These are phyloP conservation scores for Scheffersomyces coipomensis DNA, from an alignment of 805 yeast genomes.

Conservation along the genomic window DNA sequence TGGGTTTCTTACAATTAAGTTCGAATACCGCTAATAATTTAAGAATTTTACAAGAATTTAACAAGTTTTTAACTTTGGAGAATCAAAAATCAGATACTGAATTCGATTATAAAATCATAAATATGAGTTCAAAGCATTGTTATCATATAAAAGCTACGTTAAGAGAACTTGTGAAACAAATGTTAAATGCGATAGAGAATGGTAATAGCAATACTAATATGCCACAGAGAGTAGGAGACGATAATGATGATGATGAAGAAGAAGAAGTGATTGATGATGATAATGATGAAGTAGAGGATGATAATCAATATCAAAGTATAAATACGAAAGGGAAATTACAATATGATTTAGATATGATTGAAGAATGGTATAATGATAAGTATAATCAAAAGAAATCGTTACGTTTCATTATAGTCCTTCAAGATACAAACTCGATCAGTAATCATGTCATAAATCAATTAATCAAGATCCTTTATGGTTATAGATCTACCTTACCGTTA, in stretches of 20 bases:
- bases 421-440: constrained; percentile 35
- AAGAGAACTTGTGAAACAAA: constrained; percentile 33
- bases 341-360: constrained; percentile 36
- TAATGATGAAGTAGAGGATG: constrained; percentile 12
- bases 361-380: constrained; percentile 24
- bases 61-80: constrained; percentile 11
- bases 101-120: constrained; percentile 19
- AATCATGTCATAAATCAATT: constrained; percentile 35
- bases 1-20: constrained; percentile 35
- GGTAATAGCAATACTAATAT: constrained; percentile 10
- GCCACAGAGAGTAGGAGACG: too few species aligned
- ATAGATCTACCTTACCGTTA: constrained; percentile 24
- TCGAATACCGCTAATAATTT: constrained; percentile 41
- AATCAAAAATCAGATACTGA: constrained; percentile 2
- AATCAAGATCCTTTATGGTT: constrained; percentile 27
- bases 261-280: constrained; percentile 15
- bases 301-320: constrained; percentile 3
- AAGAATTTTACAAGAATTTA: constrained; percentile 36
- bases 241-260: constrained; percentile 11
- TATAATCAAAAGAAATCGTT: neutral
- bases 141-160: constrained; percentile 30
- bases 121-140: constrained; percentile 30
- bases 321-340: constrained; percentile 20
- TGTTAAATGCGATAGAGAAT: constrained; percentile 13
- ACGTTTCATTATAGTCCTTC: constrained; percentile 23